Base-by-base conservation (phyloP, 768 basidiomycete species). In the Naganishia friedmannii region DNA sequence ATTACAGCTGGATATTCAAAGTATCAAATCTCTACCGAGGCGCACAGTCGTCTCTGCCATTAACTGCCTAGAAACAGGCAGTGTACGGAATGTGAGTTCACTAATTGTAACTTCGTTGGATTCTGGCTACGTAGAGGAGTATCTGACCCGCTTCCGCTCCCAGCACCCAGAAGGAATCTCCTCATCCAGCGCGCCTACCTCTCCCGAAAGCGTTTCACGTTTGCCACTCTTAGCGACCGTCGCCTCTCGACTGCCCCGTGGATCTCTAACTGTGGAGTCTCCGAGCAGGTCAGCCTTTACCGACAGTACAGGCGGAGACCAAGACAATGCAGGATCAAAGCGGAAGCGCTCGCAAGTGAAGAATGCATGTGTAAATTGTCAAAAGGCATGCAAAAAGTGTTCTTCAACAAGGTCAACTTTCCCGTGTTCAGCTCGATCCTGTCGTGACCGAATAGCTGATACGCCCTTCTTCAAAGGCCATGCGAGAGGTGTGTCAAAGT, bases 311-410 rank as follows among this genome's bases (percentile, higher is more conserved):
- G 6, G 28, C 31, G 48, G 65, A 34, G 48, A 34, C 48, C 28
- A 66, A 12, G 39, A 53, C 1, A 23, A 9, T 32, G 2, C 5
- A 32, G 23, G 34, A 45, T 21, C 37, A 9, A 60, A 53, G n/a
- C 68, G 39, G 60, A 80, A 78, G 68, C 32, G 79, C 23, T 70
- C 72, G 1, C 79, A 80, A 51, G 79, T 80, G 12, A 73, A 77
- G 55, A 75, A 77, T 45, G 79, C 79, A 15, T 80, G 79, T 72
- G 77, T 75, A 34, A 75, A 78, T 68, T 80, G 79, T 72, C 79
- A 80, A 37, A 80, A 77, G 66, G 79, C 79, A 34, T 80, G 79
- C 70, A 80, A 80, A 72, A 80, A 78, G 70, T 80, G 79, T 67
- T 77, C 77, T 4, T 76, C 77, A 57, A 77, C 74, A 15, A 73